Conservation (phyloP, 1,284 basidiomycete genomes). For the Exobasidium cylindrosporum region DNA sequence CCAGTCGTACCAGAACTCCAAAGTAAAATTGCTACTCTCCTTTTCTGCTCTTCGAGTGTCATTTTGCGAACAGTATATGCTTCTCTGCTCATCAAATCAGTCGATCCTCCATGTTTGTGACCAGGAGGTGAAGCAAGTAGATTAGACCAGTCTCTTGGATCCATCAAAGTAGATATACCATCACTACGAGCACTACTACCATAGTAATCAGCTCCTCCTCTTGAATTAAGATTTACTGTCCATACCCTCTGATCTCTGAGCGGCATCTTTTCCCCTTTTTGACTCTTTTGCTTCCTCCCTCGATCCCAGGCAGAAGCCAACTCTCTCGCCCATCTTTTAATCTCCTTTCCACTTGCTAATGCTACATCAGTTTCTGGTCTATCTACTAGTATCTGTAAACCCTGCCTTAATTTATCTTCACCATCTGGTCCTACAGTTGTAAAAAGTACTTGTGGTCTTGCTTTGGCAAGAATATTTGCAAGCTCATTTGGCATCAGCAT, state of each 20-base stretch:
- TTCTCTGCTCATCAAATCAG: neutral
- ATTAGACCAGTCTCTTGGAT: conserved; percentile 40
- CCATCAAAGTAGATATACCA: conserved; percentile 26
- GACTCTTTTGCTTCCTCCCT: conserved; percentile 20
- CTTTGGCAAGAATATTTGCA: conserved; percentile 54
- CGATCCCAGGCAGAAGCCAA: conserved; percentile 34
- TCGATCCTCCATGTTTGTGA: conserved; percentile 14
- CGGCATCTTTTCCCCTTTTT: conserved; percentile 26
- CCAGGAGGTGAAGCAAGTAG: conserved; percentile 31
- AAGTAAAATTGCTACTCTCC: conserved; percentile 46
- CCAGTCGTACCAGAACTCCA: conserved; percentile 56
- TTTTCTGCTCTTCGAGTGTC: conserved; percentile 27
- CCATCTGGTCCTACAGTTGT: conserved; percentile 44
- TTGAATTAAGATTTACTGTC: conserved; percentile 32
- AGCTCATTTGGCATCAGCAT: conserved; percentile 54
- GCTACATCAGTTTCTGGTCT: neutral
- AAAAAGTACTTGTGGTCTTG: conserved; percentile 53
- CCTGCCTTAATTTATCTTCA: conserved; percentile 35
- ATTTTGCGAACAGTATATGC: conserved; percentile 14
- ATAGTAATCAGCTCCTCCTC: conserved; percentile 29
- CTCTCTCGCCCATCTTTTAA: conserved; percentile 27
- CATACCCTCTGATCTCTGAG: conserved; percentile 25
- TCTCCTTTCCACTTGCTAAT: conserved; percentile 11
- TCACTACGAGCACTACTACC: conserved; percentile 24
- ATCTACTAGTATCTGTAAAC: conserved; percentile 22